These are phyloP conservation scores for Saccharomycopsis oosterbeekiorum DNA, from an alignment of 805 yeast genomes.

Conservation along the genomic window DNA sequence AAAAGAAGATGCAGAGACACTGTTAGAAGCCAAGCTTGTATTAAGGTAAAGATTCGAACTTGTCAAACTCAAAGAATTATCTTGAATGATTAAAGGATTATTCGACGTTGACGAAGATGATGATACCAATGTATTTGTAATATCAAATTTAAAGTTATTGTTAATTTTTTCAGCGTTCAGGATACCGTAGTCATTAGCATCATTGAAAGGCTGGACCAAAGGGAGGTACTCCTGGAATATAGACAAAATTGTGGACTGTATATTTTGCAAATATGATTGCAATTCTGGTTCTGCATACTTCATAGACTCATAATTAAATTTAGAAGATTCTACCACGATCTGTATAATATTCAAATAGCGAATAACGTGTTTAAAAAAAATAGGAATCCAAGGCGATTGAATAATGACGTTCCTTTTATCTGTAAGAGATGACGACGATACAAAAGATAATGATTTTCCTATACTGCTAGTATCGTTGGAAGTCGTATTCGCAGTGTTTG, in stretches of 20 bases:
- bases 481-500: background rate
- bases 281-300: background rate
- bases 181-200: conserved; percentile 16
- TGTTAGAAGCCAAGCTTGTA: background rate
- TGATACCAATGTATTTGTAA: background rate
- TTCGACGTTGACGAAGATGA: background rate
- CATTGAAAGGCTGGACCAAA: conserved; percentile 24
- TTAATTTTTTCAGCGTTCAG: conserved; percentile 9
- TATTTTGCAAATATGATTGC: background rate
- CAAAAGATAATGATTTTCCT: background rate
- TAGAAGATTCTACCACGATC: conserved; percentile 24
- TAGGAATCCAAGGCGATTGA: conserved; percentile 24
- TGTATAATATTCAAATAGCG: conserved; percentile 21
- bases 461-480: background rate
- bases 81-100: background rate
- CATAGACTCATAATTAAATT: conserved; percentile 21
- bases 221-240: conserved; percentile 18
- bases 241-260: background rate
- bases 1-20: background rate
- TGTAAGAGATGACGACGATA: conserved; percentile 1
- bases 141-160: conserved; percentile 9
- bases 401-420: conserved; percentile 6
- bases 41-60: background rate
- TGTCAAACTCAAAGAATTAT: background rate
- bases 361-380: conserved; percentile 22